Conservation (phyloP, 768 basidiomycete species). For the Russula emetica region DNA sequence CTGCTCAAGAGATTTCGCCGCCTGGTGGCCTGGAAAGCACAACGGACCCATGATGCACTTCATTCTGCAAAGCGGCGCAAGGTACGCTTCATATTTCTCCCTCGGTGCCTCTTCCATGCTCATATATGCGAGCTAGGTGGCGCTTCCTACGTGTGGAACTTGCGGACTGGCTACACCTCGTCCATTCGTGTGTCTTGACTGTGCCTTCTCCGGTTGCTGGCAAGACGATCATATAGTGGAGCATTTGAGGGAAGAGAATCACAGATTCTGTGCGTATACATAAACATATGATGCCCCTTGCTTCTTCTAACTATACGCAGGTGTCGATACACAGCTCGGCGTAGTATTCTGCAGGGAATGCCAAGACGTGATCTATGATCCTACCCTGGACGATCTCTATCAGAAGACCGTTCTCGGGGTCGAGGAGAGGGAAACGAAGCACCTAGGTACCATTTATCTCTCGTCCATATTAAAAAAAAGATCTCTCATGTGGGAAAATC, state of each 20-base stretch:
- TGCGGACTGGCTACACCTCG: slow-evolving; percentile 55
- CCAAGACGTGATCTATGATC: slow-evolving; percentile 68
- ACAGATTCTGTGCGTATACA: slow-evolving; percentile 58
- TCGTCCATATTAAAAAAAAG: slow-evolving; percentile 29
- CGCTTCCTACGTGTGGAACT: slow-evolving; percentile 59
- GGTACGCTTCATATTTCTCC: slow-evolving; percentile 38
- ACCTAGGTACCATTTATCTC: slow-evolving; percentile 44
- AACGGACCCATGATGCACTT: slow-evolving; percentile 43
- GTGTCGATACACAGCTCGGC: slow-evolving; percentile 71
- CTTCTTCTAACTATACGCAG: slow-evolving; percentile 37
- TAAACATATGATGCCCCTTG: background rate
- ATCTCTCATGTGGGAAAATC: slow-evolving; percentile 7
- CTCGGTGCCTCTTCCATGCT: background rate
- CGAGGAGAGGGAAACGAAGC: slow-evolving; percentile 60
- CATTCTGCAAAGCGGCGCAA: slow-evolving; percentile 60
- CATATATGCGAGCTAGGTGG: slow-evolving; percentile 37
- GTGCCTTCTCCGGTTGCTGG: slow-evolving; percentile 71
- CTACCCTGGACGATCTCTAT: slow-evolving; percentile 46
- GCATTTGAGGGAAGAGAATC: slow-evolving; percentile 56
- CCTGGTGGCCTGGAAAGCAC: slow-evolving; percentile 53
- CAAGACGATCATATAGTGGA: slow-evolving; percentile 47
- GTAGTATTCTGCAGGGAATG: slow-evolving; percentile 69
- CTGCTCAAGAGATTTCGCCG: slow-evolving; percentile 50
- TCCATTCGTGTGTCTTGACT: slow-evolving; percentile 72
- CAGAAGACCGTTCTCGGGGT: slow-evolving; percentile 44